phyloP scores from a whole-genome alignment of 495 filamentous ascomycete genomes.

The Xylaria longipes region DNA sequence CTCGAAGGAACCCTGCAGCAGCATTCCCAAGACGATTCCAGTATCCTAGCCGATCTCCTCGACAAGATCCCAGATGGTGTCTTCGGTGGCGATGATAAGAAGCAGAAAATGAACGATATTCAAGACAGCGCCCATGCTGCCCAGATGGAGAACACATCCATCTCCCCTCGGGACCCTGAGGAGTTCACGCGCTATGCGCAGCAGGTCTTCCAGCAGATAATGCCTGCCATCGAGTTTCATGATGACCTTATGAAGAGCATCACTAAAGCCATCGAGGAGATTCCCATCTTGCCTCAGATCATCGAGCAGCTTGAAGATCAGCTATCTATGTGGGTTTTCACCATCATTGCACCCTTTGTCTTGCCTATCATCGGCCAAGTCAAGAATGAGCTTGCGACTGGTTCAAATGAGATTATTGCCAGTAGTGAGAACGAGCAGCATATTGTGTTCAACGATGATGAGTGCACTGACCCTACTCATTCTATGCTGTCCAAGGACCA shows the following conservation, averaged over 20 bases:
- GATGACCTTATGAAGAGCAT: constrained; percentile 83
- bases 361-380: constrained; percentile 84
- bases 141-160: constrained; percentile 67
- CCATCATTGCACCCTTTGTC: constrained; percentile 82
- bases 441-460: constrained; percentile 82
- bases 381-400: constrained; percentile 81
- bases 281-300: constrained; percentile 78
- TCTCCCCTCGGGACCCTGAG: constrained; percentile 77
- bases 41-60: constrained; percentile 75
- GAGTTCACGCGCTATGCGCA: constrained; percentile 72
- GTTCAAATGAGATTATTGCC: constrained; percentile 84
- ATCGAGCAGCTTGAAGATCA: constrained; percentile 81
- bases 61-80: constrained; percentile 78
- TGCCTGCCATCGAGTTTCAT: constrained; percentile 86
- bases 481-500: constrained; percentile 97
- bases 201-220: constrained; percentile 74
- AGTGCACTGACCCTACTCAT: constrained; percentile 80
- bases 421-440: constrained; percentile 79
- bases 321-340: constrained; percentile 85
- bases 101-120: constrained; percentile 68
- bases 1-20: constrained; percentile 77
- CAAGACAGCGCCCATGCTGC: constrained; percentile 71
- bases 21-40: constrained; percentile 61
- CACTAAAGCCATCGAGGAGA: constrained; percentile 74
- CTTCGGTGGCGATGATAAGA: constrained; percentile 72